Base-by-base conservation (phyloP, 495 filamentous ascomycete genomes). In the Podospora comata region DNA sequence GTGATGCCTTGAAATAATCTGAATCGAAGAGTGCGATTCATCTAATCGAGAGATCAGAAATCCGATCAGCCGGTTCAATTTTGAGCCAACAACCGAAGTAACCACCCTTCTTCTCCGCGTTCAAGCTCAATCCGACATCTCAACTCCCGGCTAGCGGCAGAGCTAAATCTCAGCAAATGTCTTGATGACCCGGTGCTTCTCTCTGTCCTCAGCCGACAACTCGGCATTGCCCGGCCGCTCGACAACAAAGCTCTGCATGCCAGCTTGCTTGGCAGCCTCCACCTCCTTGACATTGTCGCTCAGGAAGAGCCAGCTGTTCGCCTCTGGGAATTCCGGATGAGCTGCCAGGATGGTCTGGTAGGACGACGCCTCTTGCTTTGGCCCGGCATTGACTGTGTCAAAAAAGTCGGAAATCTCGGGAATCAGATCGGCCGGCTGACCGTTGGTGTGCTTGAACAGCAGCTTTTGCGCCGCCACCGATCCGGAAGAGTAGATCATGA, bases 241-340 rank as follows among this genome's bases (percentile, higher is more conserved):
- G 62, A 90, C 84, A 27, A 91, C 75, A 19, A 84, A 74, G 68
- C 85, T 81, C 71, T 85, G 79, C 85, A 92, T 86, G 54, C 88
- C 89, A 0, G 88, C 87, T 67, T 75, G 74, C 70, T 80, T 85
- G 39, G 90, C 90, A 9, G 90, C 89, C 62, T 84, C 82, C 16
- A 90, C 86, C 78, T 92, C 90, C 72, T 84, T 87, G 32, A 87
- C 81, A 71, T 89, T 91, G 77, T 92, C 90, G 66, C 88, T 91
- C 55, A 92, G 75, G 73, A 92, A 92, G 28, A 90, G 77, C 80
- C 88, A 88, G 67, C 84, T 77, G 26, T 69, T 69, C 1, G 70
- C 67, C 16, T 78, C 73, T 30, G 59, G 60, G 28, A 79, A 67
- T 28, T 79, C 77, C n/a, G 83, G 70, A 63, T 81, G 76, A 63